Evolutionary conservation across 805 yeast species (phyloP).

Genomic region (Candida gorgasii): DNA sequence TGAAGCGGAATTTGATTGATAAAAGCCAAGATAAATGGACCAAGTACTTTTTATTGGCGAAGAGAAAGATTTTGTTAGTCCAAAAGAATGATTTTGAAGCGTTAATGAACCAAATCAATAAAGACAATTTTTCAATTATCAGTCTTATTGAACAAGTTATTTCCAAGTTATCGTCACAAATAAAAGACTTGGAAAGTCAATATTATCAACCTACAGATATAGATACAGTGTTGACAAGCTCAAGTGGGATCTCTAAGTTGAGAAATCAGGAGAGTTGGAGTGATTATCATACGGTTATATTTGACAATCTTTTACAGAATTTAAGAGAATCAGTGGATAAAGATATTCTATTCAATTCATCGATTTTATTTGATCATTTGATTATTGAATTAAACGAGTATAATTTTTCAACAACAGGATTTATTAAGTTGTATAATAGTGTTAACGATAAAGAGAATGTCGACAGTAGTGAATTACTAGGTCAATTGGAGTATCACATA

Average conservation of each 20-base stretch:
- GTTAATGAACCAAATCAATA: conserved; percentile 13
- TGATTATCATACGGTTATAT: conserved; percentile 41
- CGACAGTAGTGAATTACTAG: neutral
- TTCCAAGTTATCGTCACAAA: conserved; percentile 41
- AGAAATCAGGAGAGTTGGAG: conserved; percentile 60
- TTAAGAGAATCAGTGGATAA: conserved; percentile 51
- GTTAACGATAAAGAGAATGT: conserved; percentile 7
- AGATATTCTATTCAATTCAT: conserved; percentile 56
- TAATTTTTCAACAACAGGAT: conserved; percentile 4
- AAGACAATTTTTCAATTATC: conserved; percentile 15
- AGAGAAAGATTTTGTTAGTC: conserved; percentile 45
- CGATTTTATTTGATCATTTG: conserved; percentile 54
- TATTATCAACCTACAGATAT: conserved; percentile 52
- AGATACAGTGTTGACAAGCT: conserved; percentile 50
- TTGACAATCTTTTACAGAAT: conserved; percentile 40
- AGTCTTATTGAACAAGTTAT: conserved; percentile 34
- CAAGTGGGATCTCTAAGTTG: conserved; percentile 47
- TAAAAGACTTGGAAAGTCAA: conserved; percentile 51
- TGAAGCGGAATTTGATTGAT: conserved; percentile 42
- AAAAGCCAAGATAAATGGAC: conserved; percentile 47
- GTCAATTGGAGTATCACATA: conserved; percentile 1
- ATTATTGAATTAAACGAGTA: conserved; percentile 23
- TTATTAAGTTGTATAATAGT: conserved; percentile 7
- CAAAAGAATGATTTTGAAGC: conserved; percentile 41
- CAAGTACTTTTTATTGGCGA: conserved; percentile 46